Evolutionary conservation across 2,329 filamentous ascomycete genomes (phyloP).

Genomic region (Cladosporium velox): DNA sequence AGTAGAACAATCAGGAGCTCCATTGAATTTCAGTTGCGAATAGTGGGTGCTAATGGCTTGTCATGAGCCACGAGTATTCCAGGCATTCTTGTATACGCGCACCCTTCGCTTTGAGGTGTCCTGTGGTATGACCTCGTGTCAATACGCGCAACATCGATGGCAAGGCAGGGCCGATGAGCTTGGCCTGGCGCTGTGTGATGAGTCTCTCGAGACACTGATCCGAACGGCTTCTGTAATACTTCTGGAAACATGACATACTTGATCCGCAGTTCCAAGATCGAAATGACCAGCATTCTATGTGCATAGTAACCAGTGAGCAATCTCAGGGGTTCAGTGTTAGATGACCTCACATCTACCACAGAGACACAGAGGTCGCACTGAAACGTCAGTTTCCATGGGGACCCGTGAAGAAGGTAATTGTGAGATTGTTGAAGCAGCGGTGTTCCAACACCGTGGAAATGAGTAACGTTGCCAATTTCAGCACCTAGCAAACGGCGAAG

Average conservation of each 20-base stretch:
- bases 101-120: background rate
- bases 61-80: background rate
- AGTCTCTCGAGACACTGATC: background rate
- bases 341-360: background rate
- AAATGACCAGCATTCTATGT: background rate
- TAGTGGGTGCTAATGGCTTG: background rate
- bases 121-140: background rate
- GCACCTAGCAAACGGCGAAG: background rate
- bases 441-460: background rate
- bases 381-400: background rate
- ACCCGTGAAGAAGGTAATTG: background rate
- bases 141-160: background rate
- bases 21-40: background rate
- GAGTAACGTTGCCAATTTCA: constrained; percentile 1
- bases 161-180: background rate
- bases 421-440: background rate
- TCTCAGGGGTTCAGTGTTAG: background rate
- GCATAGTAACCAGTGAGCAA: background rate
- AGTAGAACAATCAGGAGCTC: background rate
- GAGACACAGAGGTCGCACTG: background rate
- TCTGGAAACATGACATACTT: background rate
- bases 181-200: background rate
- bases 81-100: background rate
- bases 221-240: background rate
- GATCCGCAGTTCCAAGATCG: background rate